Base-by-base conservation (phyloP, 768 basidiomycete genomes). In the Naganishia vishniacii region DNA sequence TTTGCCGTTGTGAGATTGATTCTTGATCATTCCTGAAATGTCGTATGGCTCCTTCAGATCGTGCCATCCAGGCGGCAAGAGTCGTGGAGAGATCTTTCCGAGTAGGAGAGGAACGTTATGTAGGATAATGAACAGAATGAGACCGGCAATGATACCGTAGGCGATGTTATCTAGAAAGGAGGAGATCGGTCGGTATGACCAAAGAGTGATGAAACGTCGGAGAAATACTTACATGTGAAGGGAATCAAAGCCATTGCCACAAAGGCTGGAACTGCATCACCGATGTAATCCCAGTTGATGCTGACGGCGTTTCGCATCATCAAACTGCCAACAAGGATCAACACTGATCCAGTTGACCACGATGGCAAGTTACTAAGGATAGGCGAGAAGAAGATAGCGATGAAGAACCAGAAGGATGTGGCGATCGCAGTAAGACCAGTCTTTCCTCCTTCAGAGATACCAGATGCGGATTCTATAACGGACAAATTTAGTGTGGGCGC, bases 221-320 rank as follows among this genome's bases (percentile, higher is more conserved):
- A 15, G 15, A 37, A 37, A 4, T 32, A 70, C 69, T 67, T 65
- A 67, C 70, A 77, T 13, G 72, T 73, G 64, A 73, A 72, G 26
- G 75, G 75, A 64, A 91, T 91, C 59, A 88, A 82, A 53, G 91
- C 81, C 64, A 92, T 79, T 0, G 87, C 88, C 49, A 92, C 77
- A 81, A 92, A 91, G 0, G 89, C 88, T 13, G 89, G 89, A 0
- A 91, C 83, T n/a, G 86, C 83, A 71, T 91, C 89, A 8, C 89
- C 89, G 23, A 88, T 81, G 73, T 90, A 92, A 71, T 86, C 82
- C 89, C 89, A 92, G 77, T 92, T 92, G 76, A 92, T 86, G 48
- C 89, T 89, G 32, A 84, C 82, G 23, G 88, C 87, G 69, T 89
- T 90, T 72, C 87, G 83, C 76, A 89, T 88, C 89, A 91, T 91